phyloP scores from a whole-genome alignment of 345 rosid genomes.

The Camelina hispida region DNA sequence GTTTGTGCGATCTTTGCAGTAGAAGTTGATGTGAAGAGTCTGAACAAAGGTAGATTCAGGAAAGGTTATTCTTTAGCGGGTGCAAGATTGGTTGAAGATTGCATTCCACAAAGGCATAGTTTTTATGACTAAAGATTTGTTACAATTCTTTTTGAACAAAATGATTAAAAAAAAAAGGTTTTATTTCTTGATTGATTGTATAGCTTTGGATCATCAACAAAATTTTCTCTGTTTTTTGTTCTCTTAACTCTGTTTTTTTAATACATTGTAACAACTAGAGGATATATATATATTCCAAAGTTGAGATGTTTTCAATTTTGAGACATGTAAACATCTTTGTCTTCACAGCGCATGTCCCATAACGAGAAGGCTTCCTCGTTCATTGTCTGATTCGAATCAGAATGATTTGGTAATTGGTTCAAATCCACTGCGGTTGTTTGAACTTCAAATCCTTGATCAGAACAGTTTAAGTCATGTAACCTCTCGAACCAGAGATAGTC shows the following conservation, averaged over 20 bases:
- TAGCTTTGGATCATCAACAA: slow-evolving; percentile 30
- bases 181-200: slow-evolving; percentile 44
- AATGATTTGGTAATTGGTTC: slow-evolving; percentile 34
- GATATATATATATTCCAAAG: slow-evolving; percentile 15
- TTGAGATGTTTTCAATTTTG: slow-evolving; percentile 26
- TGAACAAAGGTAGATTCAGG: slow-evolving; percentile 53
- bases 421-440: slow-evolving; percentile 34
- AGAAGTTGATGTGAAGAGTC: slow-evolving; percentile 61
- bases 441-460: slow-evolving; percentile 34
- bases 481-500: slow-evolving; percentile 29
- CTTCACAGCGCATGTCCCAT: slow-evolving; percentile 49
- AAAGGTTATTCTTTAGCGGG: slow-evolving; percentile 72
- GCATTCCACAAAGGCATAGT: slow-evolving; percentile 68
- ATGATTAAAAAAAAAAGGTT: slow-evolving; percentile 6
- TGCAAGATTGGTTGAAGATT: slow-evolving; percentile 56
- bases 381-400: slow-evolving; percentile 32
- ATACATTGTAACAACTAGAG: slow-evolving; percentile 29
- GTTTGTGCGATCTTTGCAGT: slow-evolving; percentile 80
- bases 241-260: slow-evolving; percentile 29
- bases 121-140: slow-evolving; percentile 55
- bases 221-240: slow-evolving; percentile 20
- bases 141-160: slow-evolving; percentile 26
- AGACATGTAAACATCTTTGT: slow-evolving; percentile 40
- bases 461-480: slow-evolving; percentile 39
- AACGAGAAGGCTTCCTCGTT: slow-evolving; percentile 38